Percentiles rank a stretch among this genome's conserved stretches.
These are phyloP conservation scores for Naematelia encephala DNA, from an alignment of 768 basidiomycete species.

Conservation along the genomic window DNA sequence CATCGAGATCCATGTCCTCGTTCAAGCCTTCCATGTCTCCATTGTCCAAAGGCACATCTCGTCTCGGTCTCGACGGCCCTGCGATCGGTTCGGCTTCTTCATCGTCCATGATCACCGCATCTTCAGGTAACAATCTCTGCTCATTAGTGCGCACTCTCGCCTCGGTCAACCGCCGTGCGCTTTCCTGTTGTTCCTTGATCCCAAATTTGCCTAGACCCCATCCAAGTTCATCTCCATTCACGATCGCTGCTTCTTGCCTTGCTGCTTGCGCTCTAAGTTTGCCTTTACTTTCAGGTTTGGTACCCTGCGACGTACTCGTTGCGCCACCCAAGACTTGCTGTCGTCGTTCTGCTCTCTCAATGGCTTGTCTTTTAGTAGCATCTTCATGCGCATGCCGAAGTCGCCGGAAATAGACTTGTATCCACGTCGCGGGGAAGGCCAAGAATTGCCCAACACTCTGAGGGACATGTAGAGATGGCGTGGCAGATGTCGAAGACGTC, in stretches of 20 bases:
- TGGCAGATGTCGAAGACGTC: conserved; percentile 38
- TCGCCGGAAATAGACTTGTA: conserved; percentile 39
- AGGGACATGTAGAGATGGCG: conserved; percentile 42
- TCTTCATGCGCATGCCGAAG: conserved; percentile 45
- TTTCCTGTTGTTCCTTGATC: conserved; percentile 51
- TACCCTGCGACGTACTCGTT: conserved; percentile 1
- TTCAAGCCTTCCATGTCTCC: conserved; percentile 18
- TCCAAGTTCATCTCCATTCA: conserved; percentile 53
- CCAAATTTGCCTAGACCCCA: conserved; percentile 76
- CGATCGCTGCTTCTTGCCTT: conserved; percentile 1
- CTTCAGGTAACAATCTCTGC: conserved; percentile 28
- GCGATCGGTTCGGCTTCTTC: conserved; percentile 5
- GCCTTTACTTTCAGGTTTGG: conserved; percentile 1
- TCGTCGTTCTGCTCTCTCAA: conserved; percentile 33
- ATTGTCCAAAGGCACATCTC: background rate
- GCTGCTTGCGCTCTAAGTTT: conserved; percentile 3
- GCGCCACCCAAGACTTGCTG: conserved; percentile 19
- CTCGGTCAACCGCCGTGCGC: conserved; percentile 41
- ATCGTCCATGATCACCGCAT: conserved; percentile 11
- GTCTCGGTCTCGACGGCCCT: conserved; percentile 23
- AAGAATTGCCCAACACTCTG: conserved; percentile 33
- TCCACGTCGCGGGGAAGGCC: conserved; percentile 40
- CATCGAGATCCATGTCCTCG: conserved; percentile 11
- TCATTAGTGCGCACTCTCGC: conserved; percentile 49
- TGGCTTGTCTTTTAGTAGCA: conserved; percentile 40